These are phyloP conservation scores for Penicillium italicum DNA, from an alignment of 2,329 filamentous ascomycete species.

Conservation along the genomic window DNA sequence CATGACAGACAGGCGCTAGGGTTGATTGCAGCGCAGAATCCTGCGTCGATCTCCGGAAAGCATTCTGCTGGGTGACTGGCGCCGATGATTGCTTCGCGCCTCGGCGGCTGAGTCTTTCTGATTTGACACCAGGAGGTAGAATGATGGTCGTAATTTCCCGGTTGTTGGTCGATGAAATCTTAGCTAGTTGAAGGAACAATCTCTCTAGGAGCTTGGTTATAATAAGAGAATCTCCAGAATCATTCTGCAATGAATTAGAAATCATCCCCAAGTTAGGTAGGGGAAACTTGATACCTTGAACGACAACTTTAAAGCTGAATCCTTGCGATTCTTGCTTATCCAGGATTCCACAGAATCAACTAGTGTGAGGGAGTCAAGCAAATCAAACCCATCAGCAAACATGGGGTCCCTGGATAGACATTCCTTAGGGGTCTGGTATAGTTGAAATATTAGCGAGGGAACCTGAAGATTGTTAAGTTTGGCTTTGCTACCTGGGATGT, in stretches of 20 bases:
- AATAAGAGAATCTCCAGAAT: constrained; percentile 26
- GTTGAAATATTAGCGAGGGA: neutral
- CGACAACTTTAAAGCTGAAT: constrained; percentile 24
- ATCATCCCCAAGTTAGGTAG: neutral
- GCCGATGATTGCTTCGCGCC: neutral
- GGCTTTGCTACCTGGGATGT: constrained; percentile 10
- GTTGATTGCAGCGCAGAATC: constrained; percentile 39
- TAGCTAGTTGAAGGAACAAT: constrained; percentile 46
- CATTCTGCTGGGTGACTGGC: neutral
- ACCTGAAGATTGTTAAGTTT: neutral
- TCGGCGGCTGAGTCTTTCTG: neutral
- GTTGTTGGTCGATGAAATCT: constrained; percentile 50
- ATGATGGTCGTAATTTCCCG: constrained; percentile 58
- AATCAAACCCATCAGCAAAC: constrained; percentile 9
- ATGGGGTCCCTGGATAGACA: constrained; percentile 23
- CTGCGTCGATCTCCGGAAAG: constrained; percentile 19
- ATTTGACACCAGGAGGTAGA: constrained; percentile 38
- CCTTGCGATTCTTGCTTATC: constrained; percentile 25
- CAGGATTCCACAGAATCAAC: constrained; percentile 32
- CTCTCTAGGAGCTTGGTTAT: constrained; percentile 44
- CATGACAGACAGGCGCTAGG: constrained; percentile 71
- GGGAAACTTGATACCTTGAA: constrained; percentile 33
- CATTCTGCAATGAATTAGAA: constrained; percentile 9
- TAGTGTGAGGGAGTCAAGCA: constrained; percentile 35
- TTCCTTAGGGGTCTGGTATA: constrained; percentile 14